Base-by-base conservation (phyloP, 2,329 filamentous ascomycete genomes). In the Fusarium nygamai region DNA sequence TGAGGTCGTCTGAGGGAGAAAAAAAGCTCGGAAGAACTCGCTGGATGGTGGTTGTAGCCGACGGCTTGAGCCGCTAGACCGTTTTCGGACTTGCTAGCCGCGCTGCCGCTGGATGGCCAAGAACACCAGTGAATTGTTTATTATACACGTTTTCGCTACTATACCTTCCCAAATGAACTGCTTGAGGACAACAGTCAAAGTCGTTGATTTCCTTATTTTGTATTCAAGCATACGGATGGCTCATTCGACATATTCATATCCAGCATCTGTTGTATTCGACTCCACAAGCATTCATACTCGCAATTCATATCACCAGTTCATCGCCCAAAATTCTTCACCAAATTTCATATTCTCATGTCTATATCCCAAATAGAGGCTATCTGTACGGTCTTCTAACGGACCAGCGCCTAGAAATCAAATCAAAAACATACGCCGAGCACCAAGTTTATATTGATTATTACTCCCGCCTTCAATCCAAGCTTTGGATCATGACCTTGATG, bases 401-500 rank as follows among this genome's bases (percentile, higher is more conserved):
- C 53, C 56, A 64, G 51, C 61, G 61, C 71, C 69, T 71, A 65
- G 53, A n/a, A n/a, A n/a, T n/a, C n/a, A 76, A 74, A 60, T 36
- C 73, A 69, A 76, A 69, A 63, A 63, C 31, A 70, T 78, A 76
- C 76, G 72, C 76, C 76, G 63, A 73, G 74, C 75, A 77, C 76
- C 70, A 51, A 38, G 41, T 67, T 64, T 72, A 64, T 68, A 54
- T 67, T 58, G 47, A 69, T 59, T 62, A 62, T 58, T 44, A 63
- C 64, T 47, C 31, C 67, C 67, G 19, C 61, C 22, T 51, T 70
- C 84, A 89, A 16, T 90, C 88, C 73, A 89, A 75, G 79, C 90
- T 94, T 87, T 95, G 94, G 80, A 98, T 98, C 88, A 95, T 93
- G 69, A 98, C 95, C 88, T 98, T 98, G 84, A 98, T 98, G n/a